Percentiles rank a stretch among this genome's conserved stretches.
phyloP scores from a whole-genome alignment of 352 stramenopile genomes.

The Blastocystis sp. region DNA sequence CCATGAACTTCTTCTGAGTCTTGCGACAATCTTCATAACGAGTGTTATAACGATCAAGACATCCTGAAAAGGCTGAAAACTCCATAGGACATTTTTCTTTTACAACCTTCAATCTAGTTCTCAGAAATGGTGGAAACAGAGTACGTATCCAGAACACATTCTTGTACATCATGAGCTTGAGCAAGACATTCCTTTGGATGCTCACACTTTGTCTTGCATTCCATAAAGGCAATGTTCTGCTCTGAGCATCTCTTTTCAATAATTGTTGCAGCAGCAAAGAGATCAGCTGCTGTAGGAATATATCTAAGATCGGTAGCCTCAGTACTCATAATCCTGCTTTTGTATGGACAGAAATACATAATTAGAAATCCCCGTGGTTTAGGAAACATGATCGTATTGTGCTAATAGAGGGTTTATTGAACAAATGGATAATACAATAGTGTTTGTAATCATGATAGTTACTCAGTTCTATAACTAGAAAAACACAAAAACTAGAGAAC shows the following conservation, averaged over 20 bases:
- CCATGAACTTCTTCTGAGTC: conserved; percentile 46
- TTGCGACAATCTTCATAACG: conserved; percentile 58
- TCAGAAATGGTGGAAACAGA: background rate
- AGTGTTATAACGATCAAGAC: conserved; percentile 43
- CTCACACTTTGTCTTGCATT: conserved; percentile 58
- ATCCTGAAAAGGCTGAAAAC: conserved; percentile 32
- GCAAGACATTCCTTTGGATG: conserved; percentile 55
- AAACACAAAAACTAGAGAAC: too few relatives aligned
- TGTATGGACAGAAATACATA: too few relatives aligned
- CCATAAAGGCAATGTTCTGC: conserved; percentile 62
- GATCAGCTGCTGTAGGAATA: conserved; percentile 34
- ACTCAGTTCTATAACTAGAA: too few relatives aligned
- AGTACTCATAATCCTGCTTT: too few relatives aligned
- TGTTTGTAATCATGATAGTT: too few relatives aligned
- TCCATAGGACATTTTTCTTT: conserved; percentile 56
- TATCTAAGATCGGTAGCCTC: background rate
- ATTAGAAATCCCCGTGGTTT: too few relatives aligned
- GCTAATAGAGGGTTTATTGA: too few relatives aligned
- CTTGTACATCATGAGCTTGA: conserved; percentile 30
- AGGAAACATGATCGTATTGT: too few relatives aligned
- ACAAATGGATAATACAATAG: too few relatives aligned
- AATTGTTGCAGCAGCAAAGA: conserved; percentile 44
- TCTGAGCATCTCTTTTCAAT: conserved; percentile 52
- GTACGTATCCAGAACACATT: conserved; percentile 61
- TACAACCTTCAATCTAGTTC: background rate